Evolutionary conservation across 2,329 filamentous ascomycete species (phyloP), one percentile per base, ranked within the genome.

Genomic region (Ophiognomonia clavigignenti-juglandacearum): DNA sequence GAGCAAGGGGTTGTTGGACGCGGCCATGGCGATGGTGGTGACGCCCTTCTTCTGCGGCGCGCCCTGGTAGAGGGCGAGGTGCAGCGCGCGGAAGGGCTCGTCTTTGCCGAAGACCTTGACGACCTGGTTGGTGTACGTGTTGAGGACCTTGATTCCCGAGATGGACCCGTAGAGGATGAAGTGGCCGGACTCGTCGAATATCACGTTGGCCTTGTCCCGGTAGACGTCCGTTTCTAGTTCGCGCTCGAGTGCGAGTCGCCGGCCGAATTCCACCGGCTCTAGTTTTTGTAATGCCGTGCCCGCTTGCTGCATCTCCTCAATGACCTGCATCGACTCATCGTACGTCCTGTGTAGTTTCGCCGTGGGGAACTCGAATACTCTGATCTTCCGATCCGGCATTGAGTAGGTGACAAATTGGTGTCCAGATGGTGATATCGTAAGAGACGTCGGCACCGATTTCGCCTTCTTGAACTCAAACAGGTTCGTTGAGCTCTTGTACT

Each of bases 401-500:
- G 93, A 98, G 57, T 93, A 84, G 0, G 89, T 86, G 2, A 86
- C 89, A 60, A 98, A 93, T 50, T 90, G 87, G 48, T 86, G 80
- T 5, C 92, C 90, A 0, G 85, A 85, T 0, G 91, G 90, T 0
- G 93, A 96, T 39, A 98, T 78, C 0, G 86, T 88, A 40, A 98
- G 73, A 10, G 87, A 88, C 4, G 83, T 81, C 0, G 92, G 91
- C 1, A 85, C 79, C 0, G 90, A 87, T 64, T 96, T 97, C 42
- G 88, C 80, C 67, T 96, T 97, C 61, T 95, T 97, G 71, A 98
- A 97, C 44, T 96, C 92, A 61, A 97, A 98, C 1, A 98, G 75
- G 59, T 88, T 93, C 3, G 93, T 98, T 1, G 87, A 85, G 61
- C 89, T 95, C 69, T 98, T 98, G 69, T 90, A 88, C 56, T 88